A percentile compares a stretch with the other conserved stretches of the same genome.
phyloP scores from a whole-genome alignment of 2,329 filamentous ascomycete genomes.

The Microdochium paspali region DNA sequence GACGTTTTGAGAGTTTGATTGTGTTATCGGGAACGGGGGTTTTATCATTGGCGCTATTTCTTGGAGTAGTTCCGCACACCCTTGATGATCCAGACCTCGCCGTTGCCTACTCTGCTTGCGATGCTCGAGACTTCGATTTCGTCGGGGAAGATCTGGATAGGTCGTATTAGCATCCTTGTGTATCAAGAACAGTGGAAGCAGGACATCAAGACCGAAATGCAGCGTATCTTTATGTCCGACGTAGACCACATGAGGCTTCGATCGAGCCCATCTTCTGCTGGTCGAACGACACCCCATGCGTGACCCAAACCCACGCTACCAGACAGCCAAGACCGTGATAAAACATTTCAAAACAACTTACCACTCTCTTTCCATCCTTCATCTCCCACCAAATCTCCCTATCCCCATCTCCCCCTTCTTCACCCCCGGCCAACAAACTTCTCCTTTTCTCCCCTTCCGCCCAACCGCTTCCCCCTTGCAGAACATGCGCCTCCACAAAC shows the following conservation, averaged over 20 bases:
- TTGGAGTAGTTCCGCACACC: conserved; percentile 45
- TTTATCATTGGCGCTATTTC: too few relatives aligned
- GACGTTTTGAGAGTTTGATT: too few relatives aligned
- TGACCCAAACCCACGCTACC: too few relatives aligned
- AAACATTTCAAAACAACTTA: too few relatives aligned
- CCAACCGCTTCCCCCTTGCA: conserved; percentile 72
- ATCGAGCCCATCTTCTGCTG: too few relatives aligned
- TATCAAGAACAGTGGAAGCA: too few relatives aligned
- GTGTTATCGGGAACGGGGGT: too few relatives aligned
- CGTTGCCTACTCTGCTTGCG: conserved; percentile 71
- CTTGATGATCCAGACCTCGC: conserved; percentile 74
- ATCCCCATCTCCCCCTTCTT: conserved; percentile 31
- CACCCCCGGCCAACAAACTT: conserved; percentile 39
- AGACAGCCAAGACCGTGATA: conserved; percentile 1
- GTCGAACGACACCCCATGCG: too few relatives aligned
- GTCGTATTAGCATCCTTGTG: too few relatives aligned
- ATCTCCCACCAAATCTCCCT: conserved; percentile 76
- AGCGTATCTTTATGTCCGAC: too few relatives aligned
- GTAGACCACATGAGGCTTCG: too few relatives aligned
- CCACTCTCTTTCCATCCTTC: conserved; percentile 55
- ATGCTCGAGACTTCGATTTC: conserved; percentile 68
- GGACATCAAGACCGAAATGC: too few relatives aligned
- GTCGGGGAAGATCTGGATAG: conserved; percentile 73
- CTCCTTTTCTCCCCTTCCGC: conserved; percentile 52
- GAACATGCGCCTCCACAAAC: conserved; percentile 82